phyloP scores from a whole-genome alignment of 2,329 filamentous ascomycete species.

The Cladosporium sp. region DNA sequence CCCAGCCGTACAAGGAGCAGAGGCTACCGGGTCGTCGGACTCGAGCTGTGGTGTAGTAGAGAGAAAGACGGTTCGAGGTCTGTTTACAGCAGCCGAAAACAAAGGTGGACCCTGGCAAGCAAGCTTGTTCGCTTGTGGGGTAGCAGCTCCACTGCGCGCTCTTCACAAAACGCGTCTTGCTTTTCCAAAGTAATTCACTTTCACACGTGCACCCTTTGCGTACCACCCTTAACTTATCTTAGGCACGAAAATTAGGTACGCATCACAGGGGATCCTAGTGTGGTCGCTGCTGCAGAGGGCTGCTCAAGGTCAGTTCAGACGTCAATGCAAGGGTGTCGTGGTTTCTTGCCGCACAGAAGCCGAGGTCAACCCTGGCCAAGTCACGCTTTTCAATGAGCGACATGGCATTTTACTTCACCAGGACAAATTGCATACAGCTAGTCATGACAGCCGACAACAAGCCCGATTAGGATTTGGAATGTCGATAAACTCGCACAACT shows the following conservation, averaged over 20 bases:
- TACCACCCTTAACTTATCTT: neutral
- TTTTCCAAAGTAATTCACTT: neutral
- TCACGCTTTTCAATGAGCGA: neutral
- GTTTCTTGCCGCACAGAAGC: neutral
- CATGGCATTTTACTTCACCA: neutral
- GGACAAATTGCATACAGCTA: neutral
- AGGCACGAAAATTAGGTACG: no score
- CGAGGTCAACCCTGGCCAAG: neutral
- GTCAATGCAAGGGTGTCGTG: neutral
- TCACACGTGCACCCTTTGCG: neutral
- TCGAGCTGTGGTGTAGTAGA: neutral
- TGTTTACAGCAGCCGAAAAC: neutral
- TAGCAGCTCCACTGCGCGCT: neutral
- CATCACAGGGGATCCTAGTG: neutral
- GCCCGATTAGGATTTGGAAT: neutral
- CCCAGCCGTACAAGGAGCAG: constrained; percentile 1
- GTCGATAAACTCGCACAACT: neutral
- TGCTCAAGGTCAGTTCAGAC: neutral
- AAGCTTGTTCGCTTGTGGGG: no score
- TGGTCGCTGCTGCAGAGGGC: neutral
- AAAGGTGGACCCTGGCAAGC: neutral
- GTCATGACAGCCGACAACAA: neutral
- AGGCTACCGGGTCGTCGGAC: neutral
- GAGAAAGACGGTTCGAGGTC: neutral
- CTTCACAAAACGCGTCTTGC: neutral